Evolutionary conservation across 768 basidiomycete species (phyloP).

Genomic region (Leccinum boreale): DNA sequence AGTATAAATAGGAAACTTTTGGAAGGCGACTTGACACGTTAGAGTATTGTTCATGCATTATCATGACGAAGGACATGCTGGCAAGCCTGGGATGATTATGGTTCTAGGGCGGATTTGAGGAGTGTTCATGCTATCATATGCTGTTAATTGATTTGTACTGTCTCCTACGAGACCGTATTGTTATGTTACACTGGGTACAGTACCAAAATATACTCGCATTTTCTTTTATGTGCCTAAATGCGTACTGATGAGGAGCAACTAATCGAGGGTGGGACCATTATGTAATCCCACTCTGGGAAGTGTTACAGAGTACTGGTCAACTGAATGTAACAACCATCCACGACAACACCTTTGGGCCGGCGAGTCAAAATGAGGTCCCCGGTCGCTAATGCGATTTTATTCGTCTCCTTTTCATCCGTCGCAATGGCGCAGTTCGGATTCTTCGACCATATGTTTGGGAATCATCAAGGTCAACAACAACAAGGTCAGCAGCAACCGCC

Average conservation of each 20-base stretch:
- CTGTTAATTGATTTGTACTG: slow-evolving; percentile 32
- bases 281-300: background rate
- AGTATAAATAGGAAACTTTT: background rate
- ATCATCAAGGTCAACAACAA: slow-evolving; percentile 49
- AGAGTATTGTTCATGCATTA: slow-evolving; percentile 2
- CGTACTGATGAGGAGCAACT: too few species aligned
- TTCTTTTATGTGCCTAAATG: background rate
- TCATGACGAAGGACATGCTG: slow-evolving; percentile 1
- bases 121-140: slow-evolving; percentile 28
- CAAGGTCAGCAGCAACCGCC: slow-evolving; percentile 48
- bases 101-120: slow-evolving; percentile 13
- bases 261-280: background rate
- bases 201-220: slow-evolving; percentile 1
- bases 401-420: slow-evolving; percentile 27
- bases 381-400: slow-evolving; percentile 7
- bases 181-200: slow-evolving; percentile 23
- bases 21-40: background rate
- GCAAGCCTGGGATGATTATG: background rate
- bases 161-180: slow-evolving; percentile 27
- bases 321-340: background rate
- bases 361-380: slow-evolving; percentile 14
- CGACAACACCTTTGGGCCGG: background rate
- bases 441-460: slow-evolving; percentile 74
- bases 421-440: slow-evolving; percentile 71
- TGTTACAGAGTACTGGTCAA: background rate